These are phyloP conservation scores for Psilocybe cyanescens DNA, from an alignment of 768 basidiomycete species.

Conservation along the genomic window DNA sequence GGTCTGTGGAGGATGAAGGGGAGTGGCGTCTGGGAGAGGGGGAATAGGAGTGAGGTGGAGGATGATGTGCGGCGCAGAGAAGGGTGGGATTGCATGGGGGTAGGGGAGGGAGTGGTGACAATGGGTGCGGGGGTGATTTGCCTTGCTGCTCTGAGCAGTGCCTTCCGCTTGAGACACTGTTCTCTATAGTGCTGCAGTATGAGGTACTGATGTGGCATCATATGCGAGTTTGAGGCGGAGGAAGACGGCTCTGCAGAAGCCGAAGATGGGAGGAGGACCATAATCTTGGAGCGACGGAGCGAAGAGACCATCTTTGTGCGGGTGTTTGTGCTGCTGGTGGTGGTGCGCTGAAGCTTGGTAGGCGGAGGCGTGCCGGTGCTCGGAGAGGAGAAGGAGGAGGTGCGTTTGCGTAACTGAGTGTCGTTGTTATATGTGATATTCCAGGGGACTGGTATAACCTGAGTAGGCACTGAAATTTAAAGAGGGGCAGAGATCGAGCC, in stretches of 20 bases:
- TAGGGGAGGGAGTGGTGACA: not conserved
- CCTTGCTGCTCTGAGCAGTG: constrained; percentile 27
- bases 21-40: constrained; percentile 16
- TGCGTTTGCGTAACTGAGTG: constrained; percentile 47
- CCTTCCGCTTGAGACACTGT: constrained; percentile 47
- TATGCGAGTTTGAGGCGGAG: not conserved
- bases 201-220: constrained; percentile 28
- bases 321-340: constrained; percentile 29
- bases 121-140: constrained; percentile 12
- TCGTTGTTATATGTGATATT: not conserved
- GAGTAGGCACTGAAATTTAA: not conserved
- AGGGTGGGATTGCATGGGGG: constrained; percentile 24
- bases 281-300: constrained; percentile 61
- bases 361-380: constrained; percentile 34
- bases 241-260: constrained; percentile 12
- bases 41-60: not conserved
- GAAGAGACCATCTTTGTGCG: constrained; percentile 3
- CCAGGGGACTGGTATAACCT: no score
- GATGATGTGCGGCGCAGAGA: not conserved
- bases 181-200: constrained; percentile 51
- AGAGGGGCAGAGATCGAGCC: not conserved
- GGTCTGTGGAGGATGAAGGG: not conserved
- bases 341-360: constrained; percentile 37
- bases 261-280: constrained; percentile 45
- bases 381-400: constrained; percentile 49